phyloP scores from a whole-genome alignment of 2,329 filamentous ascomycete species.

The Pseudogymnoascus sp. region DNA sequence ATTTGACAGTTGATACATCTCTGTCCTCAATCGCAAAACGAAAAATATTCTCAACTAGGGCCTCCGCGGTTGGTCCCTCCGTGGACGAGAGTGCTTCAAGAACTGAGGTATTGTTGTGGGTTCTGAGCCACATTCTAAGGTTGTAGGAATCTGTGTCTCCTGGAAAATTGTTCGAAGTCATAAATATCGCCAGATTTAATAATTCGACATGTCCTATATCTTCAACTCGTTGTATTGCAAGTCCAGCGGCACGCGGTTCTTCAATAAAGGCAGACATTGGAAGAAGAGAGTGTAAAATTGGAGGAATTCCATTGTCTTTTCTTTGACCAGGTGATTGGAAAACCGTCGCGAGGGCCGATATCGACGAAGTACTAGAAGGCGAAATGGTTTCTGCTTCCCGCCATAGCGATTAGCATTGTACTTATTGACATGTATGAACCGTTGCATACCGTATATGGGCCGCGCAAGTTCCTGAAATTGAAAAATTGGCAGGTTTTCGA shows the following conservation, averaged over 20 bases:
- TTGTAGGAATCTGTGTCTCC: neutral
- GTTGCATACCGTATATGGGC: neutral
- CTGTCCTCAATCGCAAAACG: conserved; percentile 12
- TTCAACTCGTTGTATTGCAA: too few relatives aligned
- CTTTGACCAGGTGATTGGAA: neutral
- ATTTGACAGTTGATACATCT: conserved; percentile 13
- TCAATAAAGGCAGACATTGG: too few relatives aligned
- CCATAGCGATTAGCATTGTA: neutral
- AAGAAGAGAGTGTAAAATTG: too few relatives aligned
- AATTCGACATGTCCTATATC: too few relatives aligned
- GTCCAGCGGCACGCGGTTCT: too few relatives aligned
- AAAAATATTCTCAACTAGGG: conserved; percentile 13
- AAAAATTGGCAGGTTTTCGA: neutral
- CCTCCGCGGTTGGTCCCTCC: conserved; percentile 12
- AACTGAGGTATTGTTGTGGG: neutral
- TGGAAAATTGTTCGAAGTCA: conserved; percentile 3
- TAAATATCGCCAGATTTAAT: too few relatives aligned
- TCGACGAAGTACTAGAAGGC: neutral
- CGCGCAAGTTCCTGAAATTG: neutral
- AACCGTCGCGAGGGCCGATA: neutral
- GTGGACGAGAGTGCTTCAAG: conserved; percentile 11
- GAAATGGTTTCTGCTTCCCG: neutral
- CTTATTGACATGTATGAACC: neutral
- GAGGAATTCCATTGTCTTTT: neutral
- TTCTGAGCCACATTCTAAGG: conserved; percentile 11